Evolutionary conservation across 257 asterid genomes (phyloP).

Genomic region (Salvia rosmarinus): DNA sequence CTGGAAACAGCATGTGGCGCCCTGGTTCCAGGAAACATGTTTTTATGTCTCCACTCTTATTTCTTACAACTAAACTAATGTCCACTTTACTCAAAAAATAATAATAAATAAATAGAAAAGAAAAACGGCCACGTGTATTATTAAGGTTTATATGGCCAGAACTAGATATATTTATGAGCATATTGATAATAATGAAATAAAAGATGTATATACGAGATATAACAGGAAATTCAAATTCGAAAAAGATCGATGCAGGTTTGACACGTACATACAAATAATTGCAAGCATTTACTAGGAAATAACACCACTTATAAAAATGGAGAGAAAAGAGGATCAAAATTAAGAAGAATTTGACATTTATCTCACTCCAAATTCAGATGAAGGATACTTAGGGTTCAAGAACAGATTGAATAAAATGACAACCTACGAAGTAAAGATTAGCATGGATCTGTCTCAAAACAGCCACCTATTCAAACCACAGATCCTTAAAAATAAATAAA

Average conservation of each 20-base stretch:
- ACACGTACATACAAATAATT: not conserved
- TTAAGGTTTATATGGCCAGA: not conserved
- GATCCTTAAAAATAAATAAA: slow-evolving; percentile 34
- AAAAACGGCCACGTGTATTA: no score
- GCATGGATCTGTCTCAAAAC: slow-evolving; percentile 34
- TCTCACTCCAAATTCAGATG: slow-evolving; percentile 18
- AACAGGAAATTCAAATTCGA: not conserved
- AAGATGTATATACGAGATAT: not conserved
- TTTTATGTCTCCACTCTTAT: not conserved
- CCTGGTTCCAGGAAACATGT: slow-evolving; percentile 34
- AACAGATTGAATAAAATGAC: slow-evolving; percentile 44
- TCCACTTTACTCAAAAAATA: slow-evolving; percentile 13
- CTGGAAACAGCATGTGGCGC: not conserved
- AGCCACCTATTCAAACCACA: slow-evolving; percentile 24
- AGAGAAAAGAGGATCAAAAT: not conserved
- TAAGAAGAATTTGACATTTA: not conserved
- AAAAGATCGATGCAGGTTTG: no score
- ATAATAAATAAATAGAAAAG: no score
- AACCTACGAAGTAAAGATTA: slow-evolving; percentile 40
- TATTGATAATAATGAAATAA: not conserved
- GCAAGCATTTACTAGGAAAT: not conserved
- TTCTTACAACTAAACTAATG: slow-evolving; percentile 9
- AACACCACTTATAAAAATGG: not conserved
- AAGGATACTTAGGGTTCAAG: slow-evolving; percentile 24
- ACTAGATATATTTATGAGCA: not conserved